Evolutionary conservation across 352 stramenopile genomes (phyloP), one percentile per base, ranked within the genome.

Genomic region (Pythium sp.): DNA sequence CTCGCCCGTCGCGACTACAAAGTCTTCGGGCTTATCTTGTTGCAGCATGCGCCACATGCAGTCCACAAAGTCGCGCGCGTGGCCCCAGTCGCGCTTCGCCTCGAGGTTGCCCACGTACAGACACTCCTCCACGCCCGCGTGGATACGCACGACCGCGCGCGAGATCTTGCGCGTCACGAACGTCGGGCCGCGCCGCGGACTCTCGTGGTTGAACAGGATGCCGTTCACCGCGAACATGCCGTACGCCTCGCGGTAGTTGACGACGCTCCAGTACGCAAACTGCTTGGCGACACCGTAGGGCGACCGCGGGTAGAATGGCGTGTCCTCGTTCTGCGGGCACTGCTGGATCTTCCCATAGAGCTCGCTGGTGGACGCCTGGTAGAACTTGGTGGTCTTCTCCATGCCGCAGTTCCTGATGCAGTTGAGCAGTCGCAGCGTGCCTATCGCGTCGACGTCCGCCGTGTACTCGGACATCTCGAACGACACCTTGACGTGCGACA

Each of bases 401-500:
- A 97, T 74, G 22, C 97, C 97, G 66, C 87, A 97, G 3, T 94
- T 97, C 49, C 97, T 95, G 58, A 99, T 97, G 47, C 97, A 97
- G 78, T 99, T 98, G 30, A 99, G 85, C 72, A 99, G 89, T 43
- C 97, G 94, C 24, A 99, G 82, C 22, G 97, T 94, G 60, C 98
- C 97, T 12, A 99, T 64, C 14, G 85, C 98, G 70, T 99, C 97
- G 46, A 97, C 97, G 67, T 99, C 97, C n/a, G 97, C 97, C 47
- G 97, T 99, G 86, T 99, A 99, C 78, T 99, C 97, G 18, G 96
- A 95, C 95, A 99, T 98, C 71, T 99, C 97, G 69, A 99, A 99
- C 9, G 97, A 99, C 34, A 99, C 98, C 72, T 99, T 98, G 55
- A 99, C 97, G 77, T 99, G 97, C 77, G 92, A 98, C 97, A 99